Conservation (phyloP, 768 basidiomycete genomes). For the Termitomyces titanicus region DNA sequence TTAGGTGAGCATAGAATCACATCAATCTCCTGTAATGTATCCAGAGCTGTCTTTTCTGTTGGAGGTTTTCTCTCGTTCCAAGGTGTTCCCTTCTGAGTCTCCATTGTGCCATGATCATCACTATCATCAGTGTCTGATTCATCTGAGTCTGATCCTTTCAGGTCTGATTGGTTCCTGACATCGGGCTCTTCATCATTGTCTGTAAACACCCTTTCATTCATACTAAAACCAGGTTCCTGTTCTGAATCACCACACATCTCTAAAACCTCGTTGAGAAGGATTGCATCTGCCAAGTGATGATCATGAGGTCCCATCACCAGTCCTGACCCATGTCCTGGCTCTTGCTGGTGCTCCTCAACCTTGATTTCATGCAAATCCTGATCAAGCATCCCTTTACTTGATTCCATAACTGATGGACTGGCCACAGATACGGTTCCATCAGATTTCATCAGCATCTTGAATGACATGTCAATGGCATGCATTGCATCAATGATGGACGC, state of each 20-base stretch:
- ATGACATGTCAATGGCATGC: not conserved
- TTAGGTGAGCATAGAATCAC: not conserved
- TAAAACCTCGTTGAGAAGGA: too few relatives aligned
- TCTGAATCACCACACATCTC: not conserved
- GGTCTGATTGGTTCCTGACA: not conserved
- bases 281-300: too few relatives aligned
- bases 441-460: not conserved
- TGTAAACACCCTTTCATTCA: not conserved
- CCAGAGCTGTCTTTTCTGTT: not conserved
- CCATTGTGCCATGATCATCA: not conserved
- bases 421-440: not conserved
- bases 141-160: not conserved
- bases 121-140: not conserved
- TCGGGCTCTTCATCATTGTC: not conserved
- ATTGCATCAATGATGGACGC: not conserved
- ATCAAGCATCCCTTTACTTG: too few relatives aligned
- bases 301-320: too few relatives aligned
- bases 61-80: not conserved
- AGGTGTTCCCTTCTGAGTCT: not conserved
- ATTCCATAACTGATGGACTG: not conserved
- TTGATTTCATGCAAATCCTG: too few relatives aligned
- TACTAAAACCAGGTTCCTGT: not conserved
- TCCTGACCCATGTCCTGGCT: too few relatives aligned
- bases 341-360: too few relatives aligned
- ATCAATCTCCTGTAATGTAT: not conserved